Conservation (phyloP, 2,329 filamentous ascomycete species). For the Proliferodiscus dingleyae region DNA sequence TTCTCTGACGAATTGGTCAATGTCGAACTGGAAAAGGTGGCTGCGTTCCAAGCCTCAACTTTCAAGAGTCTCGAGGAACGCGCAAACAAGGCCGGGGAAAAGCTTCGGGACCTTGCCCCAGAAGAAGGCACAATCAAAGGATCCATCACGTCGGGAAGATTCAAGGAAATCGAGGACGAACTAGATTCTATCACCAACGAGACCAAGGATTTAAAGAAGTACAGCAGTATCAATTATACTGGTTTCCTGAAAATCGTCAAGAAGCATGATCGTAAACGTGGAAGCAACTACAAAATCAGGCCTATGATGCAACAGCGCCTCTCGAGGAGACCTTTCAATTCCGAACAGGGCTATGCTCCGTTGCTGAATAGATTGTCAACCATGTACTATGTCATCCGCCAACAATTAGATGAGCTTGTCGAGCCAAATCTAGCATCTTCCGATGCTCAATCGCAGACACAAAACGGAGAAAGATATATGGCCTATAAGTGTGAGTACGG, state of each 20-base stretch:
- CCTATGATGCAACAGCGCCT: constrained; percentile 89
- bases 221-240: constrained; percentile 94
- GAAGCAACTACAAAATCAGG: constrained; percentile 78
- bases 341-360: constrained; percentile 81
- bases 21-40: constrained; percentile 90
- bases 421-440: constrained; percentile 34
- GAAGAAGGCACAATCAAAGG: constrained; percentile 50
- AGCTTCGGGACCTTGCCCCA: constrained; percentile 73
- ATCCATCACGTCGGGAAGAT: constrained; percentile 44
- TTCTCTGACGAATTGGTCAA: constrained; percentile 97
- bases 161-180: constrained; percentile 71
- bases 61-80: constrained; percentile 53
- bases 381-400: constrained; percentile 92
- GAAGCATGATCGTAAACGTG: constrained; percentile 95
- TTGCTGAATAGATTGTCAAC: constrained; percentile 85
- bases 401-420: constrained; percentile 63
- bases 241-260: constrained; percentile 97
- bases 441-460: constrained; percentile 47
- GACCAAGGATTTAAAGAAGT: constrained; percentile 89
- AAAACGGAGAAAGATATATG: constrained; percentile 68
- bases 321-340: constrained; percentile 88
- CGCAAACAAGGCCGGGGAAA: constrained; percentile 54
- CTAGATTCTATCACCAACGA: constrained; percentile 86
- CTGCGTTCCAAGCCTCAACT: constrained; percentile 79
- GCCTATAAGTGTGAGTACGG: constrained; percentile 72